Conservation (phyloP, 1,139 yeast genomes). For the Starmera stellimalicola region DNA sequence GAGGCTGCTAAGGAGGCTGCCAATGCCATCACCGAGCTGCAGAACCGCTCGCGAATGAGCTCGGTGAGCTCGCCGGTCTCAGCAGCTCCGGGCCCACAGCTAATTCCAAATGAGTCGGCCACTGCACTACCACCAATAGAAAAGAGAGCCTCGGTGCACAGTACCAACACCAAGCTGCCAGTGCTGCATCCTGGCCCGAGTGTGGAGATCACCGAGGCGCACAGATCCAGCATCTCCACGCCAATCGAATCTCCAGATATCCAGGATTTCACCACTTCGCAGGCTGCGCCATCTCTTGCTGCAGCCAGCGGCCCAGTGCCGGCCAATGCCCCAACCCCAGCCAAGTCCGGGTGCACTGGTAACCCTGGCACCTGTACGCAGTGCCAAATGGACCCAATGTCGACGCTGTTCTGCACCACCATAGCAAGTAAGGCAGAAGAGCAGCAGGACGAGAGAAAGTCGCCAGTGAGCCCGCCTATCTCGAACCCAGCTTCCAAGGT, state of each 20-base stretch:
- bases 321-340: too few relatives aligned
- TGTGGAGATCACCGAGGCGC: conserved; percentile 28
- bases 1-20: conserved; percentile 59
- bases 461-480: conserved; percentile 19
- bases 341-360: conserved; percentile 57
- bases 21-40: conserved; percentile 18
- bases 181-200: conserved; percentile 64
- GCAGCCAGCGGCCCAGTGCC: too few relatives aligned
- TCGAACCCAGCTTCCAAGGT: conserved; percentile 16
- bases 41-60: conserved; percentile 15
- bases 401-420: conserved; percentile 79
- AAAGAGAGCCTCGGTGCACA: neutral
- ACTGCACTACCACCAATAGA: conserved; percentile 15
- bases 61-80: conserved; percentile 11
- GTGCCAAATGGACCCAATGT: conserved; percentile 83
- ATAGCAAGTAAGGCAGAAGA: conserved; percentile 48
- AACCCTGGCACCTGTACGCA: conserved; percentile 82
- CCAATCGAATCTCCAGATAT: conserved; percentile 5
- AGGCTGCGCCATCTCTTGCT: conserved; percentile 3
- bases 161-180: conserved; percentile 29
- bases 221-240: conserved; percentile 14
- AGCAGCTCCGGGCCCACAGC: conserved; percentile 1
- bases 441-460: conserved; percentile 11
- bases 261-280: neutral
- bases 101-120: conserved; percentile 4